Percentiles rank a stretch among this genome's conserved stretches.
These are phyloP conservation scores for Aotearoamyces nothofagi DNA, from an alignment of 2,329 filamentous ascomycete species.

Conservation along the genomic window DNA sequence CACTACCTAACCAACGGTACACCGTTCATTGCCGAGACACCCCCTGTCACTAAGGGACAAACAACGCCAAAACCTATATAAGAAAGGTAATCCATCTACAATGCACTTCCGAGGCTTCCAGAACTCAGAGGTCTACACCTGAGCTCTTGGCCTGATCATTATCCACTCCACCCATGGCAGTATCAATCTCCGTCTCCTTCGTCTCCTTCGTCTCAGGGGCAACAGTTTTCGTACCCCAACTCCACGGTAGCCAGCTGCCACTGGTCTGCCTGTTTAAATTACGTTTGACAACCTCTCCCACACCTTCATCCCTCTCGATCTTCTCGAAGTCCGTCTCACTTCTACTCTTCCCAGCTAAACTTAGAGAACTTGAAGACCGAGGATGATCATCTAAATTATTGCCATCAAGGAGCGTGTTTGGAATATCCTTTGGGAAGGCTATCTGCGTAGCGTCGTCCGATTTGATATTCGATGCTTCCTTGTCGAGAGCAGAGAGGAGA, in stretches of 20 bases:
- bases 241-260: conserved; percentile 34
- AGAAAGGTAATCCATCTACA: too few relatives aligned
- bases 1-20: too few relatives aligned
- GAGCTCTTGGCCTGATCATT: conserved; percentile 8
- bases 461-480: conserved; percentile 53
- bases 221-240: conserved; percentile 20
- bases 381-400: conserved; percentile 12
- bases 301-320: conserved; percentile 55
- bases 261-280: conserved; percentile 12
- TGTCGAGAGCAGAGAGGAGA: conserved; percentile 63
- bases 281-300: conserved; percentile 18
- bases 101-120: background rate
- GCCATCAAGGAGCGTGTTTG: conserved; percentile 15
- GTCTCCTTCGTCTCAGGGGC: conserved; percentile 2
- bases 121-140: conserved; percentile 8
- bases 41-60: too few relatives aligned
- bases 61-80: too few relatives aligned
- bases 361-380: conserved; percentile 18
- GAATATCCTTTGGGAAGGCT: conserved; percentile 7
- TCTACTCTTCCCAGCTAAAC: conserved; percentile 60
- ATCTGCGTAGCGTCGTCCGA: conserved; percentile 16
- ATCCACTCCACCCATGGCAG: conserved; percentile 5
- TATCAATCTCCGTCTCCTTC: conserved; percentile 4
- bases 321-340: conserved; percentile 86
- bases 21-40: too few relatives aligned